Base-by-base conservation (phyloP, 148 eudicot genomes). In the Diospyros lotus region DNA sequence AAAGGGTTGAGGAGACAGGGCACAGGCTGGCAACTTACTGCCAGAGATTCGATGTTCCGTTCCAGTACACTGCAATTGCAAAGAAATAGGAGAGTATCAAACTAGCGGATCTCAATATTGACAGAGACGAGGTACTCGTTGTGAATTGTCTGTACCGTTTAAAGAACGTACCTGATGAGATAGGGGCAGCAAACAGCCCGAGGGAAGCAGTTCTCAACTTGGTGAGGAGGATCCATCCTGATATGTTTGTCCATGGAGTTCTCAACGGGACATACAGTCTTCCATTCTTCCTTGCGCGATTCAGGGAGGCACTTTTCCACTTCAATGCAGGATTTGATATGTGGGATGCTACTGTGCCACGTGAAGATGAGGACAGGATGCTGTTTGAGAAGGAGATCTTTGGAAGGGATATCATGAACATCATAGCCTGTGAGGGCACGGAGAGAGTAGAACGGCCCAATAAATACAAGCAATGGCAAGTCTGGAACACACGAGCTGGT, bases 391-490 rank as follows among this genome's bases (percentile, higher is more conserved):
- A 69, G 61, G 79, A 84, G 71, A 13, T 84, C 2, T 72, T 58
- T 6, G 89, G 86, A 10, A 78, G 71, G 69, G 89, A 85, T 28
- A 78, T 71, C 9, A 77, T 88, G 80, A 91, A 85, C 71, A 80
- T 84, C 17, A 58, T 88, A 58, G 91, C 97, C 0, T 89, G 91
- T 64, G 93, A 91, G 64, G 97, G 91, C 6, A 62, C 69, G 0
- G 90, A 84, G 75, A 86, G 93, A 79, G 75, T 89, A 6, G 87
- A 86, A 41, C 79, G 91, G 72, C 93, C 91, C 0, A 93, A 91
- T 78, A 89, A 87, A 9, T 89, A 86, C 76, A 88, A 86, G 82
- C 87, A 88, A 77, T 92, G 97, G 97, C 86, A 84, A 40, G 63
- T 83, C 13, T 69, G 94, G 55, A 78, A 64, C 41, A 17, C n/a